Conservation (phyloP, 345 rosid genomes). For the Camelina laxa region DNA sequence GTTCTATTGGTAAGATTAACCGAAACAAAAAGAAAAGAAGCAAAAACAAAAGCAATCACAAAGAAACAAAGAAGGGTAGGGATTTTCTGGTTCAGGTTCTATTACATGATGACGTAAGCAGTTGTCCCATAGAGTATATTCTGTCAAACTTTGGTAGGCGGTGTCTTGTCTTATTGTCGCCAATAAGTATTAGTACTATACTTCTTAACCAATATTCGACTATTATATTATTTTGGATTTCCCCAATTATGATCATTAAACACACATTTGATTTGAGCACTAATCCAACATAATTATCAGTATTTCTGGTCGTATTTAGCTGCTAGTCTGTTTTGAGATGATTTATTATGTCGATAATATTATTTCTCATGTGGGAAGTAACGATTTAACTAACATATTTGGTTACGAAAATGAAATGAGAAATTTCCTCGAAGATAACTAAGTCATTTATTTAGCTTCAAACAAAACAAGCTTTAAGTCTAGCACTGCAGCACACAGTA, state of each 20-base stretch:
- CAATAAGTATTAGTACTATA: neutral
- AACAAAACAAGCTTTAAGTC: neutral
- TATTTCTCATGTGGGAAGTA: neutral
- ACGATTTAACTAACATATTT: neutral
- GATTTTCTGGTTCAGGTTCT: slow-evolving; percentile 44
- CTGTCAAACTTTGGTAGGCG: slow-evolving; percentile 38
- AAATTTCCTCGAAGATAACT: slow-evolving; percentile 2
- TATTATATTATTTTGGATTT: neutral
- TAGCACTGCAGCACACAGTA: neutral
- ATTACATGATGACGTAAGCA: slow-evolving; percentile 34
- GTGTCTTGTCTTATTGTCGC: slow-evolving; percentile 35
- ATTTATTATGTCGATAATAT: neutral
- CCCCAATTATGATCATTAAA: neutral
- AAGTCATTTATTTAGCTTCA: neutral
- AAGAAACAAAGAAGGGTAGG: slow-evolving; percentile 40
- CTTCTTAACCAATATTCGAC: neutral
- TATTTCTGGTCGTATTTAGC: slow-evolving; percentile 28
- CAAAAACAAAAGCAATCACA: slow-evolving; percentile 20
- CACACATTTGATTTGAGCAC: slow-evolving; percentile 14
- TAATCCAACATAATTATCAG: slow-evolving; percentile 9
- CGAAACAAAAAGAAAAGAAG: neutral
- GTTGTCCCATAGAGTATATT: slow-evolving; percentile 26
- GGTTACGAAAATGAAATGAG: neutral
- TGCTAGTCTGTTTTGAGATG: slow-evolving; percentile 15
- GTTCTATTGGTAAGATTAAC: slow-evolving; percentile 17